Evolutionary conservation across 2,329 filamentous ascomycete genomes (phyloP).

Genomic region (Alternaria ethzedia): DNA sequence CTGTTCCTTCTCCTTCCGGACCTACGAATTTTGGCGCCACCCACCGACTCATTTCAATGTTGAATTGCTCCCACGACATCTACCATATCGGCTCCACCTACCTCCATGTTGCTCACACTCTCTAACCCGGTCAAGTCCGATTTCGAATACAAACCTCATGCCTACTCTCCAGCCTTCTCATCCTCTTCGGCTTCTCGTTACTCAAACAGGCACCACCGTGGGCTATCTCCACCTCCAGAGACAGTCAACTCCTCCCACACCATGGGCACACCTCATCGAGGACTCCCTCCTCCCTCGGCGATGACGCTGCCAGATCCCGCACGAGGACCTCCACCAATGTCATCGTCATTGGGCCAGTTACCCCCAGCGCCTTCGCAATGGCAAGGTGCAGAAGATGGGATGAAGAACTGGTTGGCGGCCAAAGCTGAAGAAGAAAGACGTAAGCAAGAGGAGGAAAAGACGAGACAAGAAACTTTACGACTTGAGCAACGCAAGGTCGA

Average conservation of each 20-base stretch:
- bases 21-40: constrained; percentile 34
- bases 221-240: constrained; percentile 49
- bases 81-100: constrained; percentile 22
- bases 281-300: constrained; percentile 60
- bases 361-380: constrained; percentile 56
- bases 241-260: constrained; percentile 50
- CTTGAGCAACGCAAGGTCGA: constrained; percentile 61
- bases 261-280: constrained; percentile 61
- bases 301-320: constrained; percentile 59
- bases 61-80: constrained; percentile 28
- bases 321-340: constrained; percentile 45
- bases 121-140: constrained; percentile 56
- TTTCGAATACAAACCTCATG: constrained; percentile 58
- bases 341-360: constrained; percentile 49
- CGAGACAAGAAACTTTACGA: constrained; percentile 56
- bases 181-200: constrained; percentile 48
- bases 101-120: constrained; percentile 59
- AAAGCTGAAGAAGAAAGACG: constrained; percentile 61
- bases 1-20: constrained; percentile 44
- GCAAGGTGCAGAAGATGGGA: constrained; percentile 59
- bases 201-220: constrained; percentile 50
- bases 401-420: constrained; percentile 58
- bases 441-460: constrained; percentile 62
- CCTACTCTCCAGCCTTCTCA: constrained; percentile 54
- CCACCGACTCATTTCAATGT: constrained; percentile 45